Evolutionary conservation across 2,329 filamentous ascomycete genomes (phyloP).

Genomic region (Calonectria ilicicola): DNA sequence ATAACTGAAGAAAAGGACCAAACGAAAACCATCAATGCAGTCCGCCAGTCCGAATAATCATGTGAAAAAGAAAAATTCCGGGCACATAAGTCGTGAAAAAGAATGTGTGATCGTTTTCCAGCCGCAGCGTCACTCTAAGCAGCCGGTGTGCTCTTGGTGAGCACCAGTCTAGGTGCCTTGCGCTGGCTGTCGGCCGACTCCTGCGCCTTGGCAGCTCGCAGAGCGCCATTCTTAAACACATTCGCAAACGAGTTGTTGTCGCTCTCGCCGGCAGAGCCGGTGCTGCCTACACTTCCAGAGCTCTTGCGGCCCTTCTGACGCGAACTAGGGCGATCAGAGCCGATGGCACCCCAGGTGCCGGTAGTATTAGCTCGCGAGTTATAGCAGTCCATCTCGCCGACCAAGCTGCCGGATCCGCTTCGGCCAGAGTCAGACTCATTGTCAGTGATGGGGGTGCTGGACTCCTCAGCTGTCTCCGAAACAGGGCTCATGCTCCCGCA

Average conservation of each 20-base stretch:
- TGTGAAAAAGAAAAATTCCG: conserved; percentile 50
- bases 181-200: conserved; percentile 73
- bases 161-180: conserved; percentile 86
- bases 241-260: conserved; percentile 73
- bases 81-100: conserved; percentile 53
- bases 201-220: conserved; percentile 63
- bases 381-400: conserved; percentile 76
- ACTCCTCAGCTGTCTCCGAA: conserved; percentile 79
- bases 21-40: conserved; percentile 46
- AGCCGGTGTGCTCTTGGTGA: conserved; percentile 69
- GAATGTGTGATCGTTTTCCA: conserved; percentile 29
- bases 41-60: conserved; percentile 51
- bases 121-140: conserved; percentile 41
- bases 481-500: conserved; percentile 88
- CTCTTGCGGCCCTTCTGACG: conserved; percentile 74
- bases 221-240: conserved; percentile 71
- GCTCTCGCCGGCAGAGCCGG: conserved; percentile 58
- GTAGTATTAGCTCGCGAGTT: conserved; percentile 83
- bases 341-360: conserved; percentile 82
- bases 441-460: conserved; percentile 77
- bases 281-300: conserved; percentile 75
- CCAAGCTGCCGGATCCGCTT: conserved; percentile 84
- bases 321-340: conserved; percentile 83
- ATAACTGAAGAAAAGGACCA: conserved; percentile 39
- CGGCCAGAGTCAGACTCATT: conserved; percentile 80